Evolutionary conservation across 2,329 filamentous ascomycete species (phyloP), one percentile per base, ranked within the genome.

Genomic region (Cryphonectria parasitica): DNA sequence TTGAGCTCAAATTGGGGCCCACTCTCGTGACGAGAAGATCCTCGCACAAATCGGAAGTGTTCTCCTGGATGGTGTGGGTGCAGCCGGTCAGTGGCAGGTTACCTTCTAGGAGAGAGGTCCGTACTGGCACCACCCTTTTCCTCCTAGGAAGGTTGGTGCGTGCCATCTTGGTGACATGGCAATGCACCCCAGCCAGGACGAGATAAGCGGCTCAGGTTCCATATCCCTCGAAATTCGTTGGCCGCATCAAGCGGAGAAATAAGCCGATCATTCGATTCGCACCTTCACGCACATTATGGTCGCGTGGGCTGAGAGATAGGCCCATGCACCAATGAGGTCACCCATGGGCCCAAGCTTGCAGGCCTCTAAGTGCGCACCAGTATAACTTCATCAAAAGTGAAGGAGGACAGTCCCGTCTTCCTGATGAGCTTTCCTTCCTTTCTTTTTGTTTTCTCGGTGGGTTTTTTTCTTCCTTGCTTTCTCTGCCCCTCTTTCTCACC

Each of bases 221-320:
- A 69, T 39, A 22, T 66, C 41, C 64, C 22, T 56, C 22, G 13
- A 64, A 36, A 49, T 41, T 54, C 31, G 65, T 41, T 66, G 65
- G 71, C 64, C 54, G 28, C 52, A 67, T 36, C 45, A 66, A 64
- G 62, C 68, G 66, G 67, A 72, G 64, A 67, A 56, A 22, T 39
- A 25, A 43, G 52, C 65, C 36, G 52, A 41, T 66, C 43, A 5
- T 34, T 43, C 54, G 52, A 45, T 45, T 13, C 45, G 65, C 36
- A 43, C 22, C 19, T n/a, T 66, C 64, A 25, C 43, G 22, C 52
- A n/a, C 5, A 49, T n/a, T 22, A 34, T 54, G 64, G 17, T n/a
- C 52, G 36, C 39, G n/a, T 67, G 54, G 25, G n/a, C n/a, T 56
- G 52, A 34, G 39, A 67, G 39, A 67, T 34, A 67, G 65, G 25